Conservation (phyloP, 2,329 filamentous ascomycete genomes). For the Pestalotiopsis sp. region DNA sequence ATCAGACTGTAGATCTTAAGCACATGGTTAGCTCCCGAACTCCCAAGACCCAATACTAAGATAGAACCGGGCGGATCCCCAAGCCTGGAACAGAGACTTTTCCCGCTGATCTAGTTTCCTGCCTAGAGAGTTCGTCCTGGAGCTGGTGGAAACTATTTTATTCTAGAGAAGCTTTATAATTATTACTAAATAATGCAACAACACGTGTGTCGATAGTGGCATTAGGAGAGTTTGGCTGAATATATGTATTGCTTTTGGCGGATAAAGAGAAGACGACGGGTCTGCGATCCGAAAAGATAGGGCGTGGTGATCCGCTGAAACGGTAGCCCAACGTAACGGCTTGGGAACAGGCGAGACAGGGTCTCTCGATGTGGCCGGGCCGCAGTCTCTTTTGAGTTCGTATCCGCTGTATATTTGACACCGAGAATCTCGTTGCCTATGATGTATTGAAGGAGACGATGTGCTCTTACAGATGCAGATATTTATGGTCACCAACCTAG, state of each 20-base stretch:
- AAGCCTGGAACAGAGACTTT: background rate
- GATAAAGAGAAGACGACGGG: background rate
- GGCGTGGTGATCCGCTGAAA: background rate
- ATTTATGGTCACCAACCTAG: background rate
- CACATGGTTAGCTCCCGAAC: background rate
- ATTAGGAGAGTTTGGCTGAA: background rate
- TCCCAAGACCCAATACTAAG: background rate
- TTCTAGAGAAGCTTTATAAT: background rate
- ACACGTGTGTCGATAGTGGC: background rate
- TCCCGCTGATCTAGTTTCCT: background rate
- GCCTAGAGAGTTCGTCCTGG: background rate
- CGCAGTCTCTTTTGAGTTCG: background rate
- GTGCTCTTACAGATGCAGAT: background rate
- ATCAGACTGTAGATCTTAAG: background rate
- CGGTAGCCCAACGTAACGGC: background rate
- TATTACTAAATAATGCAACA: background rate
- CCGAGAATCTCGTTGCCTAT: background rate
- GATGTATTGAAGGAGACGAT: background rate
- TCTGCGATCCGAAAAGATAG: background rate
- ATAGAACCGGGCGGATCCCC: background rate
- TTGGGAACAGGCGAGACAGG: background rate
- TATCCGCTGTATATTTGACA: background rate
- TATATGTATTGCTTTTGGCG: background rate
- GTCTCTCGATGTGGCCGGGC: background rate
- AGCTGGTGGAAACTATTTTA: background rate